Base-by-base conservation (phyloP, 73 alveolate species). In the Paraurostyla sp. region DNA sequence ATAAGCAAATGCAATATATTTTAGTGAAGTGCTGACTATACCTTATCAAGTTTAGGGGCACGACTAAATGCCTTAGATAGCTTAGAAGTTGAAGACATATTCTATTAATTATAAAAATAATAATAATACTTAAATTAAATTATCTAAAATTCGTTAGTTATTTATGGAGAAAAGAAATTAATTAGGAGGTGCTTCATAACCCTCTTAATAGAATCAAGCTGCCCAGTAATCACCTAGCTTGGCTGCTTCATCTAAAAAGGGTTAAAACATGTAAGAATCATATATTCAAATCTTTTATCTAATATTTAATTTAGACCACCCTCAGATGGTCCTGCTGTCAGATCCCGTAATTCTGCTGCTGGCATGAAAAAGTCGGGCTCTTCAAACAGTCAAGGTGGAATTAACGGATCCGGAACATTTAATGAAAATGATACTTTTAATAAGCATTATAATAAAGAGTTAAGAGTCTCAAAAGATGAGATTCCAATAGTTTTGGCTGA, bases 401-500 rank as follows among this genome's bases (percentile, higher is more conserved):
- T n/a, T n/a, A 63, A 82, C 38, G 91, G 68, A 7, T 51, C 80
- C 3, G 89, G 89, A 3, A 78, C 89, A n/a, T 46, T 45, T 60
- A 83, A 49, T 65, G 92, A 83, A 48, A 76, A 89, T 40, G 94
- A 81, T 25, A 52, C 92, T 80, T 90, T 90, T 90, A 81, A 60
- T 27, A 78, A 69, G 49, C 90, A 76, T 56, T 90, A 90, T 58
- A 82, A 90, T 30, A 90, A 90, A 68, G 95, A 90, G 58, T 90
- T 90, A 13, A 63, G 92, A 42, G 95, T 90, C 2, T 58, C 88
- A 38, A 69, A 48, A 83, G 95, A 90, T 71, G 95, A 90, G 41
- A 90, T 90, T 42, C 95, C 95, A 11, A 68, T 90, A 0, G 95
- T 90, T 3, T 86, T 90, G 4, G 82, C 62, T 29, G 95, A 90